Evolutionary conservation across 78 protist genomes (phyloP), one percentile per base, ranked within the genome.

Genomic region (Dictyostelium brefeldianum): DNA sequence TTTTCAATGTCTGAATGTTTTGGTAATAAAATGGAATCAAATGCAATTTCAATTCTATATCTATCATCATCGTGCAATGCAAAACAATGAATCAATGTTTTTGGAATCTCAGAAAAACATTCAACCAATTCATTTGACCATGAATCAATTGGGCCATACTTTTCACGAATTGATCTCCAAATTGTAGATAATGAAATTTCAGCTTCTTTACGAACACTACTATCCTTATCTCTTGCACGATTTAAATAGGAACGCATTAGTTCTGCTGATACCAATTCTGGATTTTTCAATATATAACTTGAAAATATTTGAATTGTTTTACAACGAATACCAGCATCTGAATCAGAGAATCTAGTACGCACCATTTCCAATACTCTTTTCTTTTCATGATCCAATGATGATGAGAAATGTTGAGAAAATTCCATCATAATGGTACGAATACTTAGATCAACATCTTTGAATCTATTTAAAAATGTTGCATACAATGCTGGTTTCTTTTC

Each of bases 371-470:
- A 14, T 1, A 78, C 70, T 18, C 70, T n/a, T 5, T 54, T 27
- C 36, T 31, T 22, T 27, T 78, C 83, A 25, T 31, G 5, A 2
- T 78, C 31, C 11, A 47, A 36, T 0, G 50, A 29, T 6, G 73
- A 15, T n/a, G 54, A 20, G n/a, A 78, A 78, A 41, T 54, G 53
- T 36, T 51, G 9, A 5, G 93, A n/a, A 51, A 87, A 87, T 0
- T 87, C 84, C 77, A 87, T 47, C 84, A 87, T 77, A 15, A 64
- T n/a, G 22, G 54, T 59, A 65, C 93, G 83, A 48, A 87, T 65
- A 1, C 43, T 25, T 1, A 17, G 14, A 4, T 87, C 93, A 43
- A 80, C 48, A 50, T 87, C 93, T 5, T 53, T 15, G 41, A 77
- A 77, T 59, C 93, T 53, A 47, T 87, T 87, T 12, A 87, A 12